A percentile compares a stretch with the other conserved stretches of the same genome.
Conservation (phyloP, 2,329 filamentous ascomycete genomes). For the Rasamsonia emersonii region DNA sequence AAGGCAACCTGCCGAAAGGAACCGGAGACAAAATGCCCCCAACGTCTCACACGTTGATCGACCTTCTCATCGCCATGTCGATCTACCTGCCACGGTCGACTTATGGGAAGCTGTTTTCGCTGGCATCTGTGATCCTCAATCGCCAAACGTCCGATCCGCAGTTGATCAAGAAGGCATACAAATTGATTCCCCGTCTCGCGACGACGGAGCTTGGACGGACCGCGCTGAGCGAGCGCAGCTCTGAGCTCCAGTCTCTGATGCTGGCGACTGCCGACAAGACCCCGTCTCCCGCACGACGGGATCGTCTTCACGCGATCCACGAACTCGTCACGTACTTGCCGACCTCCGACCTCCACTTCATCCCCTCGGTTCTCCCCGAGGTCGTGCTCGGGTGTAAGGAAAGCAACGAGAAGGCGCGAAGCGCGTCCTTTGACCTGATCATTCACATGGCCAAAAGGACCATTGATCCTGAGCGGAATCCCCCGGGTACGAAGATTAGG, state of each 20-base stretch:
- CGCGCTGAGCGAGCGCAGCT: conserved; percentile 67
- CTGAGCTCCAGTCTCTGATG: conserved; percentile 74
- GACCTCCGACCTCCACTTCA: conserved; percentile 75
- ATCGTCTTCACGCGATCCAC: conserved; percentile 73
- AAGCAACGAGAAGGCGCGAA: conserved; percentile 89
- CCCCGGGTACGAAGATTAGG: conserved; percentile 62
- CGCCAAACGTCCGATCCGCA: conserved; percentile 64
- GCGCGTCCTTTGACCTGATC: conserved; percentile 80
- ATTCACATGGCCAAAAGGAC: conserved; percentile 83
- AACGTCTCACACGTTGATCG: conserved; percentile 90
- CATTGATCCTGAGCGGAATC: conserved; percentile 50
- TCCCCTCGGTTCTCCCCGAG: conserved; percentile 82
- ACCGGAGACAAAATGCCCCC: conserved; percentile 73
- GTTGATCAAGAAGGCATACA: conserved; percentile 98
- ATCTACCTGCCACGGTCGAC: conserved; percentile 83
- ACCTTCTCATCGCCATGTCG: conserved; percentile 91
- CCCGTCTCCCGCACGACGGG: conserved; percentile 74
- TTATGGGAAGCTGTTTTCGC: conserved; percentile 75
- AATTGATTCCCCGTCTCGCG: conserved; percentile 83
- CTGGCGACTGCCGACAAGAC: conserved; percentile 74
- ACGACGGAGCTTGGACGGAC: conserved; percentile 67
- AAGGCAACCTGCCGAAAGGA: conserved; percentile 54
- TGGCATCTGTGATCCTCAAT: conserved; percentile 73
- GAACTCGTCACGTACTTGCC: conserved; percentile 74
- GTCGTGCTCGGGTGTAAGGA: conserved; percentile 96